A percentile compares a stretch with the other conserved stretches of the same genome.
phyloP scores from a whole-genome alignment of 768 basidiomycete genomes.

The Dictyophora rubrovolvata region DNA sequence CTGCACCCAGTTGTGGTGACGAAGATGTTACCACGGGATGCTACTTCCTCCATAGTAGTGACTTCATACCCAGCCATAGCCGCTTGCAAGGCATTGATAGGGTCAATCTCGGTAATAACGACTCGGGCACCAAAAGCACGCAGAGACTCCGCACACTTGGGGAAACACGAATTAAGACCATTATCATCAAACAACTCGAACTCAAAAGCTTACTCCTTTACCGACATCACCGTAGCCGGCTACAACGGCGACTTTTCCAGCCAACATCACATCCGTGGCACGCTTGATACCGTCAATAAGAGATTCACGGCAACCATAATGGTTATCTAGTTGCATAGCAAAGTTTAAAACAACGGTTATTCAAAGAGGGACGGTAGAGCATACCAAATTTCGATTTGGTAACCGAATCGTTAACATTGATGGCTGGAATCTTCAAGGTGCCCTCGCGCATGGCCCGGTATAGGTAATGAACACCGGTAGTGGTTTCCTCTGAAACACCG shows the following conservation, averaged over 20 bases:
- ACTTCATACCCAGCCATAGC: conserved; percentile 99
- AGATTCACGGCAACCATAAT: conserved; percentile 99
- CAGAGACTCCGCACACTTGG: conserved; percentile 93
- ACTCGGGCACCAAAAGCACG: conserved; percentile 97
- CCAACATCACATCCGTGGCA: conserved; percentile 99
- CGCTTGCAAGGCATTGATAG: conserved; percentile 99
- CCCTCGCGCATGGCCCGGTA: conserved; percentile 98
- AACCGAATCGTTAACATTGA: conserved; percentile 99
- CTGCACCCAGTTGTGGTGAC: conserved; percentile 98
- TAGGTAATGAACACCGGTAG: conserved; percentile 97
- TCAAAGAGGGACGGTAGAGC: neutral
- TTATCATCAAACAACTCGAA: neutral
- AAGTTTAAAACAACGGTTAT: neutral
- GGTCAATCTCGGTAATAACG: conserved; percentile 95
- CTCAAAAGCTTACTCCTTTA: conserved; percentile 71
- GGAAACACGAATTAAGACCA: conserved; percentile 9
- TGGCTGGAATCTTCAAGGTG: conserved; percentile 92
- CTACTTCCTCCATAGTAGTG: conserved; percentile 96
- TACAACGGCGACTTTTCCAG: conserved; percentile 97
- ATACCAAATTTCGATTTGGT: conserved; percentile 92
- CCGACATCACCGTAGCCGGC: conserved; percentile 99
- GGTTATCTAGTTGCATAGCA: conserved; percentile 46
- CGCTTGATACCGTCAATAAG: conserved; percentile 99
- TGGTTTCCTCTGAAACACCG: conserved; percentile 98
- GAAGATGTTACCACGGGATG: conserved; percentile 79